Conservation (phyloP, 2,329 filamentous ascomycete species). For the Pseudocercospora cruenta region DNA sequence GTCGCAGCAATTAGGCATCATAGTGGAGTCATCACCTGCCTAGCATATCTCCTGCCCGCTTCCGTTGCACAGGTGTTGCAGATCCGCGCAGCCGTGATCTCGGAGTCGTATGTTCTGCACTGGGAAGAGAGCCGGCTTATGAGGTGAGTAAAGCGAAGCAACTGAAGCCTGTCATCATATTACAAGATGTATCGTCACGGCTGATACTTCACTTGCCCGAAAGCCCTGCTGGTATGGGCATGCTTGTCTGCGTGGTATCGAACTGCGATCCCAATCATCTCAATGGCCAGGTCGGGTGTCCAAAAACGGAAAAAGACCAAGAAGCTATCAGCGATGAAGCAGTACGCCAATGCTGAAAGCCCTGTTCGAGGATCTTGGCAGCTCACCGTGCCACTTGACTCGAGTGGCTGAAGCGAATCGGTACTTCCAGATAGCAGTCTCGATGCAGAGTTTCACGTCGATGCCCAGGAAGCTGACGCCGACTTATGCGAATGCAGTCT, state of each 20-base stretch:
- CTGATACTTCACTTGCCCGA: neutral
- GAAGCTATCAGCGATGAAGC: neutral
- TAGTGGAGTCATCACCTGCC: neutral
- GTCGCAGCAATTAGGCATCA: neutral
- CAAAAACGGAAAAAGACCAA: neutral
- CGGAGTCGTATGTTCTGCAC: neutral
- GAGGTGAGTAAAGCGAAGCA: neutral
- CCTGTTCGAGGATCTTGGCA: neutral
- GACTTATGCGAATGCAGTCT: neutral
- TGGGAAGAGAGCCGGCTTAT: neutral
- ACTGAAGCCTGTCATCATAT: neutral
- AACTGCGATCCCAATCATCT: too few relatives aligned
- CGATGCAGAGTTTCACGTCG: too few relatives aligned
- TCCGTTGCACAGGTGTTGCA: too few relatives aligned
- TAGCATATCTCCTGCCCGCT: too few relatives aligned
- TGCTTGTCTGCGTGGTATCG: neutral
- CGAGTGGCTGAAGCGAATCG: too few relatives aligned
- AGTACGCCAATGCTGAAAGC: neutral
- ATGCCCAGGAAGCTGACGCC: neutral
- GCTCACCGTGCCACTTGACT: neutral
- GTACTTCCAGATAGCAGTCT: too few relatives aligned
- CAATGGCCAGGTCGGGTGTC: neutral
- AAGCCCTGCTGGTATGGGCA: neutral
- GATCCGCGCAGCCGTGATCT: too few relatives aligned
- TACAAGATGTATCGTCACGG: neutral